These are phyloP conservation scores for Paramyrothecium sp. DNA, from an alignment of 2,329 filamentous ascomycete genomes.

Conservation along the genomic window DNA sequence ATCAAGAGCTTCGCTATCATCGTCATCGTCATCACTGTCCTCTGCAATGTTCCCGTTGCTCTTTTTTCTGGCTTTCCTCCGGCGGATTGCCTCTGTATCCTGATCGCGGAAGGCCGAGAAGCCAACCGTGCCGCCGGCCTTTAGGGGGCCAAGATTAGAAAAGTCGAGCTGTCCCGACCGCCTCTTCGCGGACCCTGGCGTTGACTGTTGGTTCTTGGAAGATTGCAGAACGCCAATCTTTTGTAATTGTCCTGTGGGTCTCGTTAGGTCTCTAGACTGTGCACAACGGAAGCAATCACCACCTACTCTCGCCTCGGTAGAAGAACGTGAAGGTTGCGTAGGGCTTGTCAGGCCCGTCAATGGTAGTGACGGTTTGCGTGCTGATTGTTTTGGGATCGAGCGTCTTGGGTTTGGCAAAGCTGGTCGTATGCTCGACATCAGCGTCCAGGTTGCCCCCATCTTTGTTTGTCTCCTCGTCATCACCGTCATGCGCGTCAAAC, in stretches of 20 bases:
- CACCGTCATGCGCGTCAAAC: slow-evolving; percentile 94
- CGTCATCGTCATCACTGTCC: slow-evolving; percentile 74
- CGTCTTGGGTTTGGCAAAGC: slow-evolving; percentile 94
- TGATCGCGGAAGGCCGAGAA: slow-evolving; percentile 85
- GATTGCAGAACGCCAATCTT: slow-evolving; percentile 89
- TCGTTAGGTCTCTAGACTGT: slow-evolving; percentile 17
- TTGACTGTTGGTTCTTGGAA: slow-evolving; percentile 62
- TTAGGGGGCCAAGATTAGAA: slow-evolving; percentile 78
- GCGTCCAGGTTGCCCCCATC: slow-evolving; percentile 65
- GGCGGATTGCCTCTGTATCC: slow-evolving; percentile 52
- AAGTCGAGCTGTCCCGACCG: slow-evolving; percentile 84
- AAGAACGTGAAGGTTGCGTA: slow-evolving; percentile 98
- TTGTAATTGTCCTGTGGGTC: slow-evolving; percentile 76
- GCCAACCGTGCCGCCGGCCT: slow-evolving; percentile 82
- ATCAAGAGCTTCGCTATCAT: slow-evolving; percentile 57
- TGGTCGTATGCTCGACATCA: slow-evolving; percentile 94
- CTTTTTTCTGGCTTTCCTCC: slow-evolving; percentile 59
- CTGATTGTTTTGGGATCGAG: slow-evolving; percentile 96
- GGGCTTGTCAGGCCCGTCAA: slow-evolving; percentile 92
- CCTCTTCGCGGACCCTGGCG: slow-evolving; percentile 65
- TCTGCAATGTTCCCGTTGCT: slow-evolving; percentile 65
- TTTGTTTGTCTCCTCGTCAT: slow-evolving; percentile 64
- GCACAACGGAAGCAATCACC: background rate
- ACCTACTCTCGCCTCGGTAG: slow-evolving; percentile 91
- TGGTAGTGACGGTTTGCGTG: slow-evolving; percentile 97